Evolutionary conservation across 139 green algal genomes (phyloP), one percentile per base, ranked within the genome.

Genomic region (Micromonas pusilla): DNA sequence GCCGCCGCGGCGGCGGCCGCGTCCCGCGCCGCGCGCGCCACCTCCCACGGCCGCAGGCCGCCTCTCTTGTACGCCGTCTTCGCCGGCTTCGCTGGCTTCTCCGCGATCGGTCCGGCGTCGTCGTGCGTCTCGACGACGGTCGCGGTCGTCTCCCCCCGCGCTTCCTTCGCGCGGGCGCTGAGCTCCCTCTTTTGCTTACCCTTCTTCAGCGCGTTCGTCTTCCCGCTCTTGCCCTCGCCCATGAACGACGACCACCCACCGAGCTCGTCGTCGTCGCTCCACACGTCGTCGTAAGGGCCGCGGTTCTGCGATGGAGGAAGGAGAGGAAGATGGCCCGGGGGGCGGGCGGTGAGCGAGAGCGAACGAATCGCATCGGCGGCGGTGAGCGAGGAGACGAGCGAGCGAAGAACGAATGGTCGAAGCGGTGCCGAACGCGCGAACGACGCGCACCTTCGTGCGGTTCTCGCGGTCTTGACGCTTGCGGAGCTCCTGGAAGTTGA

Each of bases 51-150:
- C 37, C 68, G 36, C 6, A 21, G 23, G 21, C 23, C 68, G 21
- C 68, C 68, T 34, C 68, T 23, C 38, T 63, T 62, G 30, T 75
- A 75, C 68, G n/a, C 62, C 9, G 45, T 57, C 45, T 57, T 57
- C 9, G 16, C 45, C 45, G 9, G 9, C 9, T 57, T 57, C 9
- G 45, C n/a, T n/a, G n/a, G n/a, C n/a, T n/a, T n/a, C n/a, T n/a
- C n/a, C n/a, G n/a, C n/a, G n/a, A n/a, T n/a, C n/a, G n/a, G n/a
- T n/a, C n/a, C n/a, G n/a, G n/a, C 52, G 52, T 62, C 52, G 52
- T 62, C 52, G n/a, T n/a, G n/a, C n/a, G n/a, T 62, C 52, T 20
- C 52, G 16, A 16, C 19, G 52, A 62, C 20, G 9, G 62, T 36
- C 62, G 62, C 20, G 9, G 62, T 32, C 62, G 62, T 28, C 62